Evolutionary conservation across 192 early-diverging fungal genomes (phyloP).

Genomic region (Allomyces arbusculus): DNA sequence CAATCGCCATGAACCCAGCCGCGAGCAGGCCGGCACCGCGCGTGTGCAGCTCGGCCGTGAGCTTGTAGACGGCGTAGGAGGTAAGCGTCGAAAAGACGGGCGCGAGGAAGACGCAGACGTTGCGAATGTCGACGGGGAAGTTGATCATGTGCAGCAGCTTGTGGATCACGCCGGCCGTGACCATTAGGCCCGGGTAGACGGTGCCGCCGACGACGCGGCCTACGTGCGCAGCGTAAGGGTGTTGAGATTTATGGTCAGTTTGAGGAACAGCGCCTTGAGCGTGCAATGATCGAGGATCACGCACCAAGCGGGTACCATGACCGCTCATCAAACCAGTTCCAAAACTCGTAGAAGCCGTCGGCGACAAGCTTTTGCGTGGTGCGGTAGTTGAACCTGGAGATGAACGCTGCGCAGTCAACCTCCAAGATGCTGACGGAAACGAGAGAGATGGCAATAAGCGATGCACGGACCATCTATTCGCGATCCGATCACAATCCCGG

Average conservation of each 20-base stretch:
- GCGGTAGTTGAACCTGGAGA: constrained; percentile 80
- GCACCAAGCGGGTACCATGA: constrained; percentile 86
- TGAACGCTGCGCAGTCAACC: background rate
- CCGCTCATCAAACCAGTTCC: constrained; percentile 98
- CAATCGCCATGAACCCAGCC: constrained; percentile 93
- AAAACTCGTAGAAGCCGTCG: constrained; percentile 91
- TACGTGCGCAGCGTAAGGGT: background rate
- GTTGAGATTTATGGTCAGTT: too few species aligned
- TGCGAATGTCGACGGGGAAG: constrained; percentile 93
- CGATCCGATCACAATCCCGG: too few species aligned
- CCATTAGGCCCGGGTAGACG: constrained; percentile 99
- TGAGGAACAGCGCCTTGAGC: too few species aligned
- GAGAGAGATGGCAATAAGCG: background rate
- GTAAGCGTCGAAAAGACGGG: constrained; percentile 92
- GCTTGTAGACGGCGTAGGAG: constrained; percentile 81
- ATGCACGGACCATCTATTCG: too few species aligned
- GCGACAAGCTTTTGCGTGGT: constrained; percentile 80
- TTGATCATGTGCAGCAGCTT: constrained; percentile 81
- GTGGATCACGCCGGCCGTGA: constrained; percentile 86
- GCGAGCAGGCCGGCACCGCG: constrained; percentile 84
- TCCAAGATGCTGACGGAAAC: too few species aligned
- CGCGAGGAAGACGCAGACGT: constrained; percentile 94
- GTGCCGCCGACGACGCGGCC: constrained; percentile 96
- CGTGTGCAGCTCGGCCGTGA: constrained; percentile 83
- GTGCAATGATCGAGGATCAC: background rate